Evolutionary conservation across 805 yeast genomes (phyloP), one percentile per base, ranked within the genome.

Genomic region (Saccharomyces mikatae): DNA sequence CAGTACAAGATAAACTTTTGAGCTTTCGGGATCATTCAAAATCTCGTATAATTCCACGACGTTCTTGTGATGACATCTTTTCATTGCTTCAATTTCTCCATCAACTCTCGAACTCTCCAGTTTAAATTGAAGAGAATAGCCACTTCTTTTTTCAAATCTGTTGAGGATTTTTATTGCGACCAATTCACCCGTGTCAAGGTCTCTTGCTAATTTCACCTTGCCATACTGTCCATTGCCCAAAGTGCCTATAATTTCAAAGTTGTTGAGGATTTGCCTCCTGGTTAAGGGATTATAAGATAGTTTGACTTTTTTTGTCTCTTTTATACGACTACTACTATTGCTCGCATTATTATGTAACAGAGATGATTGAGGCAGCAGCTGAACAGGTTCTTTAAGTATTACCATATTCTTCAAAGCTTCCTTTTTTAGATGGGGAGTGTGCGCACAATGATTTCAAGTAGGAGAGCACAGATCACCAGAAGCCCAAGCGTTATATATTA

Each of bases 151-250:
- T 52, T 67, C 82, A 50, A 81, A 81, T 53, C 97, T 78, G 70
- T 89, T 90, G 47, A 94, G 89, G 52, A 94, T 88, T 68, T 94
- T 94, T 54, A 94, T 90, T 3, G 99, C 99, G 14, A 89, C 96
- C 31, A 81, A 74, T 58, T 79, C 83, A 49, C 79, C 75, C 5
- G 77, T 70, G n/a, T 79, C 76, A 52, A 84, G 71, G 66, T 91
- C 92, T 56, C 80, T 80, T 0, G 95, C 99, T 22, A 94, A 76
- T 69, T 94, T 94, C 47, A 94, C 99, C 69, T 89, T 92, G 17
- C 99, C 98, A 71, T 92, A 98, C 69, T 91, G 96, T n/a, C 99
- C 99, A 41, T 87, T 77, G 10, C 99, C 99, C 29, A 94, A 76
- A 71, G 91, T 97, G 27, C 79, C 77, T 30, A 90, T 71, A 41